phyloP scores from a whole-genome alignment of 208 protist species.

The Leishmania mexicana region DNA sequence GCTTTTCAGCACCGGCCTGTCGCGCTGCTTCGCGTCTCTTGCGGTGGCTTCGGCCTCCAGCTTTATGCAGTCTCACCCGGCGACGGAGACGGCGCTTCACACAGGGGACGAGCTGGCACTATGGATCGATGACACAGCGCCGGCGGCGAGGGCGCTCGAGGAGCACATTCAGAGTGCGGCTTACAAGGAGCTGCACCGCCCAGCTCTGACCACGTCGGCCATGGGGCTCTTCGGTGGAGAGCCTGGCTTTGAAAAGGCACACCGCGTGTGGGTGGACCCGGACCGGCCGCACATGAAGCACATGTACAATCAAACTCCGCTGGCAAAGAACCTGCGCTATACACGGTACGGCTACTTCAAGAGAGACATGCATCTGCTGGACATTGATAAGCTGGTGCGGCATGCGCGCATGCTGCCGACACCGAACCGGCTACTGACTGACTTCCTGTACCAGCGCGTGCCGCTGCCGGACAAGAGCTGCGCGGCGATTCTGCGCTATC shows the following conservation, averaged over 20 bases:
- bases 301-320: constrained; percentile 86
- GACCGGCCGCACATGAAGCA: constrained; percentile 91
- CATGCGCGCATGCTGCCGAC: constrained; percentile 90
- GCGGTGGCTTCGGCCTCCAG: constrained; percentile 35
- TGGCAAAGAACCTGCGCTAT: constrained; percentile 90
- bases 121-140: constrained; percentile 83
- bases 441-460: constrained; percentile 92
- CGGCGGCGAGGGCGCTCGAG: constrained; percentile 38
- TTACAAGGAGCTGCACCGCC: constrained; percentile 88
- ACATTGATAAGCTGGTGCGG: constrained; percentile 90
- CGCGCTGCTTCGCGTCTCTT: constrained; percentile 38
- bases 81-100: background rate
- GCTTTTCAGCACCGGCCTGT: constrained; percentile 33
- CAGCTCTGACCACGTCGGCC: constrained; percentile 70
- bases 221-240: constrained; percentile 92
- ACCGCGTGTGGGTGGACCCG: constrained; percentile 91
- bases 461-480: constrained; percentile 82
- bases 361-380: constrained; percentile 90
- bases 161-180: constrained; percentile 65
- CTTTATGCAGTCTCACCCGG: constrained; percentile 23
- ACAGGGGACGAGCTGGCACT: constrained; percentile 17
- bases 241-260: constrained; percentile 90
- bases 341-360: constrained; percentile 92
- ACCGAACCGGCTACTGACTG: constrained; percentile 79
- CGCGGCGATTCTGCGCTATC: constrained; percentile 83